Conservation (phyloP, 2,329 filamentous ascomycete genomes). For the Chrysosphaeria jannelii region DNA sequence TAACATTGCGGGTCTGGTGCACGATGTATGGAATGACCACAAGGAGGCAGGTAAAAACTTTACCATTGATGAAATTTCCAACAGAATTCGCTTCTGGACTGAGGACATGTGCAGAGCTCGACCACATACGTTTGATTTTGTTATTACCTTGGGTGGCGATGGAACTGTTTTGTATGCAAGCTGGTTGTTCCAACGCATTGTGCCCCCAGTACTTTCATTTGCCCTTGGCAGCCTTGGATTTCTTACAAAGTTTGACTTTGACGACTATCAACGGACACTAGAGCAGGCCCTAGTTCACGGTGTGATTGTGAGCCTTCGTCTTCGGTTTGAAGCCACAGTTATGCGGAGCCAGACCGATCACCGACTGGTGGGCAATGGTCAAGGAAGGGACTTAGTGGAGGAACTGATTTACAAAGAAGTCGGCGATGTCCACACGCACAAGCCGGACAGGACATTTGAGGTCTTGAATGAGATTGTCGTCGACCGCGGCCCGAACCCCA, state of each 20-base stretch:
- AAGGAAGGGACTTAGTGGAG: slow-evolving; percentile 44
- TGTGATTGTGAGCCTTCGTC: slow-evolving; percentile 58
- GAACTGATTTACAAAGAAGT: slow-evolving; percentile 68
- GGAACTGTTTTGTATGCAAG: slow-evolving; percentile 92
- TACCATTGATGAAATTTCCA: slow-evolving; percentile 8
- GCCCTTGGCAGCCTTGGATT: slow-evolving; percentile 75
- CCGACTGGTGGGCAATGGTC: too few relatives aligned
- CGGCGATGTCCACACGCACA: slow-evolving; percentile 61
- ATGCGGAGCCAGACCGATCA: slow-evolving; percentile 43
- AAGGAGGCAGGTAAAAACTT: not conserved
- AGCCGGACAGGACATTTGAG: slow-evolving; percentile 56
- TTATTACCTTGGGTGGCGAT: slow-evolving; percentile 74
- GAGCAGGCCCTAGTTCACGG: slow-evolving; percentile 48
- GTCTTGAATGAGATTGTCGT: slow-evolving; percentile 95
- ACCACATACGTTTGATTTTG: slow-evolving; percentile 79
- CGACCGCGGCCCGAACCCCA: slow-evolving; percentile 76
- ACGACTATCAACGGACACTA: slow-evolving; percentile 37
- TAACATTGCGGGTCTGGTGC: slow-evolving; percentile 35
- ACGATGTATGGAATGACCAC: slow-evolving; percentile 18
- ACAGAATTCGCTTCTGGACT: slow-evolving; percentile 55
- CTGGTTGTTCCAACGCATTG: slow-evolving; percentile 87
- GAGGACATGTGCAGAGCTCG: slow-evolving; percentile 43
- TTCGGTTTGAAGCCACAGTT: slow-evolving; percentile 78
- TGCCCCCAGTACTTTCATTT: slow-evolving; percentile 80
- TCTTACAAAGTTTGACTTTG: slow-evolving; percentile 86